Conservation (phyloP, 2,329 filamentous ascomycete genomes). For the Curvularia hawaiiensis region DNA sequence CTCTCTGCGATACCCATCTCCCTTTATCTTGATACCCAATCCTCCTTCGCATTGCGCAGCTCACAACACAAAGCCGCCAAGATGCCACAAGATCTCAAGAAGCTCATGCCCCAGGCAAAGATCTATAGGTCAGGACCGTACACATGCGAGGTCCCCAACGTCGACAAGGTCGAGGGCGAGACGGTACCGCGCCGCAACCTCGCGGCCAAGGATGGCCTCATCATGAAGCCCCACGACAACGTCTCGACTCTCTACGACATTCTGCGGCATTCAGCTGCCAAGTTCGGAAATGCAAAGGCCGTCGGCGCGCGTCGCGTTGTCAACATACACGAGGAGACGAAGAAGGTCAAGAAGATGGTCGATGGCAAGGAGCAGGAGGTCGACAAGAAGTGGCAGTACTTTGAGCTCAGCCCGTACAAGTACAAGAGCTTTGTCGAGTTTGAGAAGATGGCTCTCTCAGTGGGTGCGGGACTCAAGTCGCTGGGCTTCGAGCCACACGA, state of each 20-base stretch:
- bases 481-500: conserved; percentile 72
- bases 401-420: conserved; percentile 78
- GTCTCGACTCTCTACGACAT: conserved; percentile 81
- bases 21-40: conserved; percentile 20
- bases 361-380: conserved; percentile 80
- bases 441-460: conserved; percentile 68
- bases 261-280: conserved; percentile 68
- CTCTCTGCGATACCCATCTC: conserved; percentile 16
- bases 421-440: conserved; percentile 83
- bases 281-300: conserved; percentile 59
- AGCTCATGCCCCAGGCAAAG: conserved; percentile 54
- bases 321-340: conserved; percentile 79
- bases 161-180: conserved; percentile 74
- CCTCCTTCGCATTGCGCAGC: conserved; percentile 9
- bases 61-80: conserved; percentile 21
- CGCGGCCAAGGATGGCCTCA: conserved; percentile 71
- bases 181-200: conserved; percentile 81
- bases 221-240: conserved; percentile 68
- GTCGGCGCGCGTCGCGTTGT: conserved; percentile 74
- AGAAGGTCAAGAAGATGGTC: conserved; percentile 87
- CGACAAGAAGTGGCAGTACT: conserved; percentile 91
- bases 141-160: conserved; percentile 73
- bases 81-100: conserved; percentile 53
- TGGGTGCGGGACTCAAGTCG: conserved; percentile 75
- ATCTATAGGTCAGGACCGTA: conserved; percentile 70